Conservation (phyloP, 202 grass and related monocot genomes). For the Sporobolus alterniflorus region DNA sequence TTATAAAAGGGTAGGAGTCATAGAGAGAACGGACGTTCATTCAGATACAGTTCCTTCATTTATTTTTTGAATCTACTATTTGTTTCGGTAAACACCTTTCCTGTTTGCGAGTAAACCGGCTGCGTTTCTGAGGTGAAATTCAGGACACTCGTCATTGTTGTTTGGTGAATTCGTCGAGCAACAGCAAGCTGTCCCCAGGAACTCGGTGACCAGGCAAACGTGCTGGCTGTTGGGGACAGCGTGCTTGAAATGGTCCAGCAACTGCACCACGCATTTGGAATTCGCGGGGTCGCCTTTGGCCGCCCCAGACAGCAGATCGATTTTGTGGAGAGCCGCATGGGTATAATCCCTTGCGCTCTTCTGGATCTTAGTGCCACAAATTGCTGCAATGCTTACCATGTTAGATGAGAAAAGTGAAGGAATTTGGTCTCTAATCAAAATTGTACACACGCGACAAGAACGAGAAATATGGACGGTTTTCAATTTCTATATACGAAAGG, state of each 20-base stretch:
- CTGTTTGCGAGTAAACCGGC: too few relatives aligned
- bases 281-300: conserved; percentile 71
- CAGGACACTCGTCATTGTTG: too few relatives aligned
- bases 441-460: not conserved
- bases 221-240: conserved; percentile 81
- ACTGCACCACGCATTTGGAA: conserved; percentile 66
- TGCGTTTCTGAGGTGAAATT: too few relatives aligned
- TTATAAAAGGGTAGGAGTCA: too few relatives aligned
- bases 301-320: conserved; percentile 70
- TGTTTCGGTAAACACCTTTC: too few relatives aligned
- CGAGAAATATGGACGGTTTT: not conserved
- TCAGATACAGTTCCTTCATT: too few relatives aligned
- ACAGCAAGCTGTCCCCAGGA: conserved; percentile 90
- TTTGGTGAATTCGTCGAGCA: too few relatives aligned
- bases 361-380: conserved; percentile 97
- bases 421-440: not conserved
- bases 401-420: not conserved
- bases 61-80: too few relatives aligned
- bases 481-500: not conserved
- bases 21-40: too few relatives aligned
- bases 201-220: conserved; percentile 78
- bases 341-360: conserved; percentile 93
- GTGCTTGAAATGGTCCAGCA: conserved; percentile 95
- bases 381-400: conserved; percentile 50
- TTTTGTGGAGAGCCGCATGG: conserved; percentile 78